Evolutionary conservation across 345 rosid genomes (phyloP).

Genomic region (Lumnitzera littorea): DNA sequence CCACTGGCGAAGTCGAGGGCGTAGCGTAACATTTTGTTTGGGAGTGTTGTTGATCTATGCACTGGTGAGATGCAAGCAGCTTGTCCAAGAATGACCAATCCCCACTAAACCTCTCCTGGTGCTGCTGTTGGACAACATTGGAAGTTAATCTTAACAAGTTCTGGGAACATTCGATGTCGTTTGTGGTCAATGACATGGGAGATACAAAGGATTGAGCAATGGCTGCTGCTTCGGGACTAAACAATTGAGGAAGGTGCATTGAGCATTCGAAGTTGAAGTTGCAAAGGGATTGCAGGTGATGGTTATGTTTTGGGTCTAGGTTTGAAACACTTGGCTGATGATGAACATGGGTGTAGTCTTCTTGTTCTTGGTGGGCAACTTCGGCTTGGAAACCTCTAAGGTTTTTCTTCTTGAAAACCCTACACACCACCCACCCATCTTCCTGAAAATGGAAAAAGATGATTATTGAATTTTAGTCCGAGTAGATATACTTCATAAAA

Average conservation of each 20-base stretch:
- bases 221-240: constrained; percentile 58
- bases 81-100: constrained; percentile 90
- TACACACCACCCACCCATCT: constrained; percentile 64
- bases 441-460: constrained; percentile 31
- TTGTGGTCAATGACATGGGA: constrained; percentile 30
- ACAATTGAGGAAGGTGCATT: constrained; percentile 77
- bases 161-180: constrained; percentile 54
- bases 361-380: constrained; percentile 26
- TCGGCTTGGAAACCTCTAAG: constrained; percentile 52
- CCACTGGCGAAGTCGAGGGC: background rate
- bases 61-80: constrained; percentile 40
- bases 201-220: constrained; percentile 18
- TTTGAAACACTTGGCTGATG: background rate
- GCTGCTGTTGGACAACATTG: constrained; percentile 10
- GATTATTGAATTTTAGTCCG: background rate
- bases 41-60: constrained; percentile 14
- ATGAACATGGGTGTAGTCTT: constrained; percentile 15
- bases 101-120: constrained; percentile 38
- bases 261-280: constrained; percentile 15
- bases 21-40: constrained; percentile 13
- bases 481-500: too few relatives aligned
- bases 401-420: constrained; percentile 76
- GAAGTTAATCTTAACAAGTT: constrained; percentile 62
- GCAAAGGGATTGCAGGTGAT: constrained; percentile 13
- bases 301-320: constrained; percentile 16